A percentile compares a stretch with the other conserved stretches of the same genome.
These are phyloP conservation scores for Diaporthe vaccinii DNA, from an alignment of 2,329 filamentous ascomycete species.

Conservation along the genomic window DNA sequence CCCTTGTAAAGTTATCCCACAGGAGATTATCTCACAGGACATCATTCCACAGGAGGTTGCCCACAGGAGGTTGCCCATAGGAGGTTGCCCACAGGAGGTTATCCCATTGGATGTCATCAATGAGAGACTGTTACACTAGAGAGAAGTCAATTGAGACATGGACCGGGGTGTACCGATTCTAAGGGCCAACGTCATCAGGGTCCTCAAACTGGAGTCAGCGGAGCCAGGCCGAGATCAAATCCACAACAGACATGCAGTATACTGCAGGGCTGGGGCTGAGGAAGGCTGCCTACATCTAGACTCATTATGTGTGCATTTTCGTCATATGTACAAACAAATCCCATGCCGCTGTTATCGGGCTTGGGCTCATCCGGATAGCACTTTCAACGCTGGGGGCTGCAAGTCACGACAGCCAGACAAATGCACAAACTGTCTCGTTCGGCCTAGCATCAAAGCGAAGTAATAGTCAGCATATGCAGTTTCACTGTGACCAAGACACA, in stretches of 20 bases:
- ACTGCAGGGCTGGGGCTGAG: neutral
- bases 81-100: no score
- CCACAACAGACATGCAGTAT: neutral
- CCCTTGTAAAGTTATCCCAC: no score
- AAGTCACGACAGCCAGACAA: neutral
- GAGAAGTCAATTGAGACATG: neutral
- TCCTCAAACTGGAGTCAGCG: neutral
- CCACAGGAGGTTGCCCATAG: no score
- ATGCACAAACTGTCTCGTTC: neutral
- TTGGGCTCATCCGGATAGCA: neutral
- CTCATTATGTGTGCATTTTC: neutral
- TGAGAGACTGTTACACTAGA: neutral
- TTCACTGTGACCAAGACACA: neutral
- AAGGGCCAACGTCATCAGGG: slow-evolving; percentile 9
- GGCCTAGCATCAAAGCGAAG: neutral
- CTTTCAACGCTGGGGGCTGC: neutral
- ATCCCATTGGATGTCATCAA: no score
- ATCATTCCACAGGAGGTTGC: no score
- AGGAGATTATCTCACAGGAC: no score
- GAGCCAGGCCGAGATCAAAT: neutral
- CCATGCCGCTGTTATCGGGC: neutral
- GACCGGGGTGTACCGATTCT: neutral
- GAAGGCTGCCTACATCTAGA: neutral
- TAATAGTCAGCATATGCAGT: neutral
- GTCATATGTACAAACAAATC: no score